phyloP scores from a whole-genome alignment of 2,329 filamentous ascomycete genomes.

The Microsporum canis region DNA sequence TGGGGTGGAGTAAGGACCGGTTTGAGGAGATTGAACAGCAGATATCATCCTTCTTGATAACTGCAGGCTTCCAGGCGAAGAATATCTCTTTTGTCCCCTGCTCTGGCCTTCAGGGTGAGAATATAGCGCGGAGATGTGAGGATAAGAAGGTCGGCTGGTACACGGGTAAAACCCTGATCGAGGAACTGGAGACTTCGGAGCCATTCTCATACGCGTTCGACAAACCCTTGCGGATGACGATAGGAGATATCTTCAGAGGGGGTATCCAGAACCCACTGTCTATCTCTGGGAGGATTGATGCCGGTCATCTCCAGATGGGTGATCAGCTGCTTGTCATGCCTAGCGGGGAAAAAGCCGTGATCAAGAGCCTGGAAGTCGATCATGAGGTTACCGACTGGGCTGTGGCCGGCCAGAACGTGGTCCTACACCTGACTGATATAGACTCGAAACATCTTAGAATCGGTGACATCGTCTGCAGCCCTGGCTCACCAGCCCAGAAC shows the following conservation, averaged over 20 bases:
- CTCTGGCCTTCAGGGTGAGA: constrained; percentile 79
- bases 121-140: constrained; percentile 50
- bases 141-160: constrained; percentile 61
- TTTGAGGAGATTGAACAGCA: constrained; percentile 80
- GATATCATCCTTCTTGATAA: constrained; percentile 67
- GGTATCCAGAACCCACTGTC: constrained; percentile 72
- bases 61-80: constrained; percentile 69
- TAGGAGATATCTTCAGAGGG: constrained; percentile 74
- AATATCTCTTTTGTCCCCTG: constrained; percentile 81
- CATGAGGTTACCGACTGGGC: constrained; percentile 69
- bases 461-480: constrained; percentile 76
- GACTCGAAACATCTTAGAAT: constrained; percentile 70
- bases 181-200: constrained; percentile 75
- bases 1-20: constrained; percentile 67
- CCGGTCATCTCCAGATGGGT: constrained; percentile 72
- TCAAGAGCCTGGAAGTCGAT: constrained; percentile 73
- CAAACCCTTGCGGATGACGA: constrained; percentile 73
- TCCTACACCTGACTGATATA: constrained; percentile 72
- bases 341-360: constrained; percentile 63
- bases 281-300: constrained; percentile 73
- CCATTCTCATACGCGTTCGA: constrained; percentile 58
- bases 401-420: constrained; percentile 80
- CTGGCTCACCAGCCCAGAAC: constrained; percentile 55
- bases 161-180: constrained; percentile 61
- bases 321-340: constrained; percentile 72